Conservation (phyloP, 371 early-diverging fungal species). For the Saksenaea oblongispora region DNA sequence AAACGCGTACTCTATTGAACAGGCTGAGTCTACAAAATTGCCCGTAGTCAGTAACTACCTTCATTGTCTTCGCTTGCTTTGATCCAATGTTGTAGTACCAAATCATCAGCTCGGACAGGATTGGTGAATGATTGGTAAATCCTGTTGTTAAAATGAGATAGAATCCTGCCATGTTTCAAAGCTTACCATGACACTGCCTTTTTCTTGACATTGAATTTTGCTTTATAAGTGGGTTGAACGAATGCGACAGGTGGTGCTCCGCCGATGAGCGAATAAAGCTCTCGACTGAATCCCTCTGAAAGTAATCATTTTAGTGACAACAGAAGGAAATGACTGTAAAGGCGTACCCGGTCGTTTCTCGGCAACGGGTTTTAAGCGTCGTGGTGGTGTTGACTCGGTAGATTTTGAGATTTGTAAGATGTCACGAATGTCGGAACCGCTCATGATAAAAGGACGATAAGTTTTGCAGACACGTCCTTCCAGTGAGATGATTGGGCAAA, state of each 20-base stretch:
- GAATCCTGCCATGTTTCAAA: neutral
- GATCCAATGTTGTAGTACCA: conserved; percentile 78
- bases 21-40: no score
- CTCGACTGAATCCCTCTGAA: conserved; percentile 68
- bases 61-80: conserved; percentile 45
- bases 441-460: conserved; percentile 26
- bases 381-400: conserved; percentile 29
- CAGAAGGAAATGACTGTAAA: neutral
- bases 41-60: conserved; percentile 12
- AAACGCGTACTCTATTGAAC: conserved; percentile 57
- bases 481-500: no score
- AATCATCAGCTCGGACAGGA: conserved; percentile 75
- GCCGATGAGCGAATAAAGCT: conserved; percentile 68
- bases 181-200: conserved; percentile 40
- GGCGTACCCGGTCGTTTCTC: conserved; percentile 58
- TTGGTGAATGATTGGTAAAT: conserved; percentile 72
- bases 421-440: conserved; percentile 68
- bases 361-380: conserved; percentile 32
- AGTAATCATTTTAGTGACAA: neutral
- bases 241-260: conserved; percentile 67
- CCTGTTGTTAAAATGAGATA: conserved; percentile 43
- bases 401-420: conserved; percentile 59
- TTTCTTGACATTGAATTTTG: conserved; percentile 66
- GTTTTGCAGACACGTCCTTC: no score
- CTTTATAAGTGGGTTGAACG: conserved; percentile 61